Evolutionary conservation across 768 basidiomycete species (phyloP).

Genomic region (Crucibulum laeve): DNA sequence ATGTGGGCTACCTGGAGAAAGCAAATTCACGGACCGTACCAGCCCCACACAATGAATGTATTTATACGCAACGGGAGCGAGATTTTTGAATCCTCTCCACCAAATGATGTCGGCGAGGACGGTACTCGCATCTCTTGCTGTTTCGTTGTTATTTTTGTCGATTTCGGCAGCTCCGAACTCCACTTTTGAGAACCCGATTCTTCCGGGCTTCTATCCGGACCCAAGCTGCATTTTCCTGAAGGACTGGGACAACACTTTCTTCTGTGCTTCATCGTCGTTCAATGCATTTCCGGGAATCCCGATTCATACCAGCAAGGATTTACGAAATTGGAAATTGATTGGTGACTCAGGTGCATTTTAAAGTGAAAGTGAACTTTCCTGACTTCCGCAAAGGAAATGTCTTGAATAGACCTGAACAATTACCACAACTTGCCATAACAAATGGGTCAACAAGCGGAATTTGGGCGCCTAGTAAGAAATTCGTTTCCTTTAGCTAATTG

Average conservation of each 20-base stretch:
- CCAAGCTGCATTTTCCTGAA: conserved; percentile 24
- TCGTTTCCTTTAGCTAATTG: too few relatives aligned
- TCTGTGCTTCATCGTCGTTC: conserved; percentile 27
- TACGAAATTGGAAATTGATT: conserved; percentile 25
- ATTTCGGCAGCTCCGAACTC: conserved; percentile 2
- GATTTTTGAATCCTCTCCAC: too few relatives aligned
- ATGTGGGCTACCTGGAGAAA: too few relatives aligned
- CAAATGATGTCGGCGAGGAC: too few relatives aligned
- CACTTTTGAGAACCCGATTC: conserved; percentile 15
- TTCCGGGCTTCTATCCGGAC: conserved; percentile 26
- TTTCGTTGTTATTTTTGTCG: too few relatives aligned
- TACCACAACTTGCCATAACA: neutral
- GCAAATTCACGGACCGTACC: too few relatives aligned
- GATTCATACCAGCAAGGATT: conserved; percentile 24
- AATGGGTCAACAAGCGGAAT: conserved; percentile 13
- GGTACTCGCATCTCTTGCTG: too few relatives aligned
- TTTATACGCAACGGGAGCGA: too few relatives aligned
- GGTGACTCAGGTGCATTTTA: too few relatives aligned
- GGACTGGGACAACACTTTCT: conserved; percentile 23
- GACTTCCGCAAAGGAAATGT: too few relatives aligned
- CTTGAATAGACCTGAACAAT: neutral
- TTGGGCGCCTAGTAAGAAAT: conserved; percentile 22
- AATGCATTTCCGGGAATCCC: conserved; percentile 30
- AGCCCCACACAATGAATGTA: too few relatives aligned
- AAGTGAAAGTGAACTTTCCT: too few relatives aligned